phyloP scores from a whole-genome alignment of 2,329 filamentous ascomycete genomes.

The Alternaria atra region DNA sequence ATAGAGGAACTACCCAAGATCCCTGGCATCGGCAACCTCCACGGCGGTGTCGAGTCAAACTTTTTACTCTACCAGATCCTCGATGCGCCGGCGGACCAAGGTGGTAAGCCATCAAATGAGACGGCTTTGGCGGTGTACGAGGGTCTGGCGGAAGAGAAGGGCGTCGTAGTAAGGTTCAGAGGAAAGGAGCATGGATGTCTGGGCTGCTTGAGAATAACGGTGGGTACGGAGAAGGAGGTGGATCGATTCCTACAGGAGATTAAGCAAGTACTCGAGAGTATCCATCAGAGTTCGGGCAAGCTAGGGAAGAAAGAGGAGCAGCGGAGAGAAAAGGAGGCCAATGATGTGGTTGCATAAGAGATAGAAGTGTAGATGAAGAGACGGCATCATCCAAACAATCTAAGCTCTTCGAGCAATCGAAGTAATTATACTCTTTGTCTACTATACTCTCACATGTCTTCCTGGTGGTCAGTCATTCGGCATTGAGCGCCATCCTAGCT shows the following conservation, averaged over 20 bases:
- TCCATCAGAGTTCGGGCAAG: conserved; percentile 53
- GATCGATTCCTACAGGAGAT: conserved; percentile 78
- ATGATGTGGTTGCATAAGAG: conserved; percentile 57
- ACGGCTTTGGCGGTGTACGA: conserved; percentile 84
- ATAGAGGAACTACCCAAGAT: conserved; percentile 76
- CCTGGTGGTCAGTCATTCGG: neutral
- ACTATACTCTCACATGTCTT: no score
- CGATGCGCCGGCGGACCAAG: conserved; percentile 62
- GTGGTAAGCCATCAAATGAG: conserved; percentile 78
- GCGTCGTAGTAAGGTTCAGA: conserved; percentile 92
- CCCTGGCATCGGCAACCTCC: conserved; percentile 79
- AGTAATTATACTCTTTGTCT: no score
- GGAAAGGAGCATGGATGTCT: conserved; percentile 91
- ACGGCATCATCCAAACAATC: neutral
- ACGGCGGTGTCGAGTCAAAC: conserved; percentile 83
- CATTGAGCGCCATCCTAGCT: neutral
- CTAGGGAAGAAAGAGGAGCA: conserved; percentile 51
- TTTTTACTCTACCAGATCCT: conserved; percentile 92
- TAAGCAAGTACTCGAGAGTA: conserved; percentile 58
- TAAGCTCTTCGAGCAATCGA: neutral
- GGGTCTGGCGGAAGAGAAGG: conserved; percentile 80
- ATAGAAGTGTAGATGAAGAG: neutral
- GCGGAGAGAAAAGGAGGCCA: conserved; percentile 60
- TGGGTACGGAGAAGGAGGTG: conserved; percentile 89
- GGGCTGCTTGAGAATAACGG: conserved; percentile 88